phyloP scores from a whole-genome alignment of 768 basidiomycete genomes.

The Nevesoporus exiguus region DNA sequence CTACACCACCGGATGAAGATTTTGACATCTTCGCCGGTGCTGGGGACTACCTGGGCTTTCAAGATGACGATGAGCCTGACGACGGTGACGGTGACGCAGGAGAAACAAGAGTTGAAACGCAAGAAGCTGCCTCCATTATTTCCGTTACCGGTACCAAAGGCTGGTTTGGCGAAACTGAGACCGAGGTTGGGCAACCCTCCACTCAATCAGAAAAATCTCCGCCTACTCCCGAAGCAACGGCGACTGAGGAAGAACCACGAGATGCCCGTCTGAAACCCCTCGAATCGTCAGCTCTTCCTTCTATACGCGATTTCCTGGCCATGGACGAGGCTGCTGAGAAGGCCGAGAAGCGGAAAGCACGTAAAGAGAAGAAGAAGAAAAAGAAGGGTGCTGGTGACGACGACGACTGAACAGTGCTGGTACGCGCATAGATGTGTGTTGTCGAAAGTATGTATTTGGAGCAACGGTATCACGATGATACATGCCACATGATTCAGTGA shows the following conservation, averaged over 20 bases:
- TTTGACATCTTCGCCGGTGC: constrained; percentile 87
- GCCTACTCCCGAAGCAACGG: constrained; percentile 5
- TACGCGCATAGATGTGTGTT: neutral
- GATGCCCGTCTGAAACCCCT: constrained; percentile 68
- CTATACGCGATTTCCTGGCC: constrained; percentile 77
- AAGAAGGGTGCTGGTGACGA: constrained; percentile 26
- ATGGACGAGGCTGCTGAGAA: constrained; percentile 67
- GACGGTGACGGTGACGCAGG: constrained; percentile 33
- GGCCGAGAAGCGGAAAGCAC: constrained; percentile 63
- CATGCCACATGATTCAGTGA: neutral
- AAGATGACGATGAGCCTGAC: constrained; percentile 52
- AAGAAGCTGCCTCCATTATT: constrained; percentile 9
- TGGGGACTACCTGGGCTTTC: constrained; percentile 77
- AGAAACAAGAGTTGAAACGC: constrained; percentile 9
- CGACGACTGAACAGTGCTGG: constrained; percentile 28
- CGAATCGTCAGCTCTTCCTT: constrained; percentile 75
- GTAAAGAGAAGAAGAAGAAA: constrained; percentile 66
- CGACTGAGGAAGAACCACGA: constrained; percentile 33
- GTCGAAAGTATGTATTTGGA: constrained; percentile 5
- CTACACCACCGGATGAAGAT: constrained; percentile 45
- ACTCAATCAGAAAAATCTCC: constrained; percentile 14
- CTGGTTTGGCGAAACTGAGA: constrained; percentile 48
- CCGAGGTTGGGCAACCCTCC: constrained; percentile 17
- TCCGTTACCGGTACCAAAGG: constrained; percentile 19
- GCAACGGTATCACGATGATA: neutral